Conservation (phyloP, 805 yeast genomes). For the Lipomyces yamadae region DNA sequence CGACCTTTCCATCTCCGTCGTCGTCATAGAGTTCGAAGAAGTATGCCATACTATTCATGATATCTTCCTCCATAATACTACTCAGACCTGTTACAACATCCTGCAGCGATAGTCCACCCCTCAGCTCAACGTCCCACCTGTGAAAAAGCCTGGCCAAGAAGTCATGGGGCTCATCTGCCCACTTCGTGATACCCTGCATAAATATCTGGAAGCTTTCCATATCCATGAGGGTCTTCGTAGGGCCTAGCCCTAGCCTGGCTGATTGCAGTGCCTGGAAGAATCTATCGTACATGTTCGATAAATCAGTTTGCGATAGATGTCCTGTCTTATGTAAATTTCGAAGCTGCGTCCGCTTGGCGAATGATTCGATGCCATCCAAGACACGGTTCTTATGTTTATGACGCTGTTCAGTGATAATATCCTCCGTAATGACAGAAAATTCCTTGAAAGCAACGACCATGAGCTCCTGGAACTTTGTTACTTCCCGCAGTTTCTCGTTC, state of each 20-base stretch:
- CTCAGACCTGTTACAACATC: slow-evolving; percentile 78
- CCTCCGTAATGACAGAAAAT: slow-evolving; percentile 78
- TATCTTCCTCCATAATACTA: slow-evolving; percentile 67
- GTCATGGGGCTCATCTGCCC: slow-evolving; percentile 56
- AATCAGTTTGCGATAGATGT: slow-evolving; percentile 60
- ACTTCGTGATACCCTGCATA: slow-evolving; percentile 78
- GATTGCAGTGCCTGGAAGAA: slow-evolving; percentile 77
- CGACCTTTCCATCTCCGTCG: slow-evolving; percentile 62
- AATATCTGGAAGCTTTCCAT: slow-evolving; percentile 72
- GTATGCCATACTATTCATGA: slow-evolving; percentile 76
- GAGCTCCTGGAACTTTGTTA: slow-evolving; percentile 86
- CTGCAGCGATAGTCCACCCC: slow-evolving; percentile 62
- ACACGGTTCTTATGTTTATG: slow-evolving; percentile 74
- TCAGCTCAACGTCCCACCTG: slow-evolving; percentile 67
- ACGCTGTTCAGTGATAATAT: slow-evolving; percentile 69
- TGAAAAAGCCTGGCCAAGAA: slow-evolving; percentile 68
- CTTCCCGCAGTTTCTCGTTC: slow-evolving; percentile 64
- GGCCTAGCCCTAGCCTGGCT: slow-evolving; percentile 54
- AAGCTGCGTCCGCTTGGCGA: slow-evolving; percentile 89
- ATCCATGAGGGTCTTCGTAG: slow-evolving; percentile 66
- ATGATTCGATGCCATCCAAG: slow-evolving; percentile 81
- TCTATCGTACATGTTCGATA: slow-evolving; percentile 80
- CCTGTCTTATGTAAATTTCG: slow-evolving; percentile 80
- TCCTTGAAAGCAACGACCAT: slow-evolving; percentile 92
- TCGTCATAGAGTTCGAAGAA: slow-evolving; percentile 78